Conservation (phyloP, 2,329 filamentous ascomycete genomes). For the Neofusicoccum sp. region DNA sequence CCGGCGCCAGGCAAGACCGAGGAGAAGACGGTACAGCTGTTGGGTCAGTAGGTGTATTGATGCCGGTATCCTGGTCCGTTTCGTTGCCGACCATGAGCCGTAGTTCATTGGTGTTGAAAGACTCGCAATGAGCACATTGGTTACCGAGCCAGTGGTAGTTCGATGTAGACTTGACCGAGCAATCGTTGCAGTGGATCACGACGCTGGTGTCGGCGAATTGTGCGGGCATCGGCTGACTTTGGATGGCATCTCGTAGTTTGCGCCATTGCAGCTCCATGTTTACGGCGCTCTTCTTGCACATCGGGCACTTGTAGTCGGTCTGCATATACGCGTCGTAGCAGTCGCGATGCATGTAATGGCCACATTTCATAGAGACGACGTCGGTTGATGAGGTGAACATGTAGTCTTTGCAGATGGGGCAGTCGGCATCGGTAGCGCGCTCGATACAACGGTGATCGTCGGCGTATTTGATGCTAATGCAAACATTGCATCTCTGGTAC, state of each 20-base stretch:
- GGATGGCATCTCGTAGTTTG: constrained; percentile 84
- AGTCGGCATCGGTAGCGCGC: constrained; percentile 90
- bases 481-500: constrained; percentile 72
- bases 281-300: constrained; percentile 93
- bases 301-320: constrained; percentile 91
- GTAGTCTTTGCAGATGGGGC: constrained; percentile 94
- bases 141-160: constrained; percentile 93
- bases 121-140: constrained; percentile 71
- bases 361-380: constrained; percentile 93
- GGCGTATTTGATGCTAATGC: constrained; percentile 85
- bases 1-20: neutral
- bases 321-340: constrained; percentile 90
- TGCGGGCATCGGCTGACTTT: constrained; percentile 85
- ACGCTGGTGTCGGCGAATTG: constrained; percentile 81
- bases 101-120: constrained; percentile 56
- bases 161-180: constrained; percentile 81
- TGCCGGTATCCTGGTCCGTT: constrained; percentile 30
- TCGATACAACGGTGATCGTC: constrained; percentile 92
- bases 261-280: constrained; percentile 98
- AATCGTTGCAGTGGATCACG: constrained; percentile 92
- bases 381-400: constrained; percentile 89
- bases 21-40: neutral
- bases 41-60: neutral
- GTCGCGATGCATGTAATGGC: constrained; percentile 89
- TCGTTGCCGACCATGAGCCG: constrained; percentile 45